Percentiles rank a stretch among this genome's conserved stretches.
These are phyloP conservation scores for Schwanniomyces etchellsii DNA, from an alignment of 1,139 yeast genomes.

Conservation along the genomic window DNA sequence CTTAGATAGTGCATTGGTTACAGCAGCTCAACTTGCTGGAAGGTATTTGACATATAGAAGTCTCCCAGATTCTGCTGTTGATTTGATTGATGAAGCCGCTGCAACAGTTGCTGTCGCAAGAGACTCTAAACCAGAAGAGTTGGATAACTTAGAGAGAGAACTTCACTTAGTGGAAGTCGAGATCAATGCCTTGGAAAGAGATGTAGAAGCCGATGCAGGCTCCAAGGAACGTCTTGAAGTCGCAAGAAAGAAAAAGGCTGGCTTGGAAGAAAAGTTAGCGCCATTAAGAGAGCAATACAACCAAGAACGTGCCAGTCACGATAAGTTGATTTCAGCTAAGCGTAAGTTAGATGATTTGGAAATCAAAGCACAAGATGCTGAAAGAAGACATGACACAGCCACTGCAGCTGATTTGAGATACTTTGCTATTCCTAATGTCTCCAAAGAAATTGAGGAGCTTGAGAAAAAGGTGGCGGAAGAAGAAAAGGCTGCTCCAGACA, in stretches of 20 bases:
- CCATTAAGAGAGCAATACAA: conserved; percentile 84
- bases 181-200: conserved; percentile 95
- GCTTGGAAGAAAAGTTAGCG: conserved; percentile 73
- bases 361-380: conserved; percentile 91
- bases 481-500: conserved; percentile 54
- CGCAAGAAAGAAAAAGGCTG: conserved; percentile 77
- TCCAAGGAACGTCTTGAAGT: conserved; percentile 80
- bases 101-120: conserved; percentile 98
- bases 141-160: conserved; percentile 89
- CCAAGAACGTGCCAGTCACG: conserved; percentile 89
- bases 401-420: conserved; percentile 94
- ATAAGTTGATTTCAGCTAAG: conserved; percentile 82
- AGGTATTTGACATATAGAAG: conserved; percentile 93
- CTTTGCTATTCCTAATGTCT: conserved; percentile 93
- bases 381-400: conserved; percentile 91
- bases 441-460: conserved; percentile 66
- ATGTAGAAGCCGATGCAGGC: conserved; percentile 79
- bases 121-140: conserved; percentile 95
- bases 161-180: conserved; percentile 89
- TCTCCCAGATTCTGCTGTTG: conserved; percentile 97
- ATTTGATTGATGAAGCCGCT: conserved; percentile 92
- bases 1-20: conserved; percentile 87
- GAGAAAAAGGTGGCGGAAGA: conserved; percentile 76
- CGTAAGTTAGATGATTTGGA: conserved; percentile 89
- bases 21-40: conserved; percentile 94